Conservation (phyloP, 257 asterid genomes). For the Nicotiana knightiana region DNA sequence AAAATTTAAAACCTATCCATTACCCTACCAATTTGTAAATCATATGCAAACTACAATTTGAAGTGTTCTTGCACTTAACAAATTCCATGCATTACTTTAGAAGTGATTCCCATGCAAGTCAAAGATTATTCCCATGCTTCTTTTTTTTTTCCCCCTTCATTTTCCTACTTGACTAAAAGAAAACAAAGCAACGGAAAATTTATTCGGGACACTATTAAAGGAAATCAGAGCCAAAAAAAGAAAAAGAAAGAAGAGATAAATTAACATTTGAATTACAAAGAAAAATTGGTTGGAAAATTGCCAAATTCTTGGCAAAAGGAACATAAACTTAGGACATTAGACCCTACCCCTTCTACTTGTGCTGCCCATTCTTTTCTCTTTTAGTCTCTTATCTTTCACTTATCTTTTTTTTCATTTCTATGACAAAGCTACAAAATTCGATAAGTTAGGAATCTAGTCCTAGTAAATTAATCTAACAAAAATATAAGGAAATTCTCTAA, state of each 20-base stretch:
- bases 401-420: conserved; percentile 5
- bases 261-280: neutral
- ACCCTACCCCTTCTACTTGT: conserved; percentile 18
- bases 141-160: neutral
- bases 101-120: neutral
- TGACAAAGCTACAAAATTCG: conserved; percentile 29
- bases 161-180: neutral
- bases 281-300: conserved; percentile 28
- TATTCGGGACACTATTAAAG: neutral
- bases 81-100: neutral
- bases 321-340: conserved; percentile 26
- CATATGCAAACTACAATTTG: neutral
- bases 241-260: neutral
- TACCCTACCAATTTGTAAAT: no score
- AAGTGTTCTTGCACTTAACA: neutral
- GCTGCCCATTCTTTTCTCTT: neutral
- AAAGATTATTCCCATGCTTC: neutral
- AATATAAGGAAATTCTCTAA: neutral
- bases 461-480: neutral
- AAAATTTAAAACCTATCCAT: neutral
- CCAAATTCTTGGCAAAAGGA: conserved; percentile 31
- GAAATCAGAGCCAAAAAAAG: neutral
- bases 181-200: neutral
- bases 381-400: neutral
- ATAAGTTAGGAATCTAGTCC: conserved; percentile 41